phyloP scores from a whole-genome alignment of 2,329 filamentous ascomycete genomes.

The Arthrobotrys entomopaga region DNA sequence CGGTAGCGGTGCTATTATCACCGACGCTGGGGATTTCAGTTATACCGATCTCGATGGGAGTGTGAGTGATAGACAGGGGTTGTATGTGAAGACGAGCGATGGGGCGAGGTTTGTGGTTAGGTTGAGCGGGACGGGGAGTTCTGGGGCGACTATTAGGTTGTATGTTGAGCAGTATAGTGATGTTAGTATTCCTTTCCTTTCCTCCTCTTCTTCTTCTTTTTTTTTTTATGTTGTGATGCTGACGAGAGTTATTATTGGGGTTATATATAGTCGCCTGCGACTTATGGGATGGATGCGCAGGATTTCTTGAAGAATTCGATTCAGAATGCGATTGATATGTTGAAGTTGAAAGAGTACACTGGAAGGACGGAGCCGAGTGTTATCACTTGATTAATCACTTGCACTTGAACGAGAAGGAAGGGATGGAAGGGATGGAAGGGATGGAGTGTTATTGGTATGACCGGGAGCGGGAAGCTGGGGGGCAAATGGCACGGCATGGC shows the following conservation, averaged over 20 bases:
- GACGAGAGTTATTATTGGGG: constrained; percentile 13
- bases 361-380: constrained; percentile 94
- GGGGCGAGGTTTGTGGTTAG: constrained; percentile 95
- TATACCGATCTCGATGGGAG: constrained; percentile 99
- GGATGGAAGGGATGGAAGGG: not conserved
- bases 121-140: constrained; percentile 92
- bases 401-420: not conserved
- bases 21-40: constrained; percentile 94
- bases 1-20: constrained; percentile 70
- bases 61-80: constrained; percentile 92
- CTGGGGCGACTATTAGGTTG: constrained; percentile 92
- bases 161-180: constrained; percentile 96
- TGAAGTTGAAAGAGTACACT: constrained; percentile 94
- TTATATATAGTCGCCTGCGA: constrained; percentile 75
- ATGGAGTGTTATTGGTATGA: not conserved
- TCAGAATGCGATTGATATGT: constrained; percentile 80
- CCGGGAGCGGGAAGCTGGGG: too few species aligned
- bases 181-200: constrained; percentile 52
- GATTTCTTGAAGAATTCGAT: constrained; percentile 93
- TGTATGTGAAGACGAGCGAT: constrained; percentile 93
- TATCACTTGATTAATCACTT: constrained; percentile 73
- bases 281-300: constrained; percentile 84
- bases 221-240: constrained; percentile 28
- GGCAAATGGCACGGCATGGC: too few species aligned
- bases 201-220: not conserved